Conservation (phyloP, 108 stramenopile species). For the Skeletonema grethae region DNA sequence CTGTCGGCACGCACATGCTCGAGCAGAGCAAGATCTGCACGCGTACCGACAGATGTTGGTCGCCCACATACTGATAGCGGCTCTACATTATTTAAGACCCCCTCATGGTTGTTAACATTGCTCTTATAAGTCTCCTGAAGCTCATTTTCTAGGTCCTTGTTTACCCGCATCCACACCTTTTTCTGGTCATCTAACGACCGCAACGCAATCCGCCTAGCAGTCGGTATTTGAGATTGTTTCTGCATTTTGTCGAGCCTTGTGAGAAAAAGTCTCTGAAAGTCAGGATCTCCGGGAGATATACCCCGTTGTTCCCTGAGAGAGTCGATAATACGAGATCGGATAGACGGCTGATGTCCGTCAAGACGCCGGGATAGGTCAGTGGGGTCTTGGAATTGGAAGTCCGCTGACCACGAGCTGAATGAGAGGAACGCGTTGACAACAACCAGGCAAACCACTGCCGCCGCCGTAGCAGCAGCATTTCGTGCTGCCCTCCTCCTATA, state of each 20-base stretch:
- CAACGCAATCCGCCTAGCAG: background rate
- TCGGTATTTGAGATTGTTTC: background rate
- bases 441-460: background rate
- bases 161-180: background rate
- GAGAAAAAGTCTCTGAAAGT: background rate
- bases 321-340: background rate
- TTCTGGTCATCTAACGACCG: background rate
- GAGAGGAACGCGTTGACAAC: background rate
- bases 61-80: slow-evolving; percentile 3
- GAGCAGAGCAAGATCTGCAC: background rate
- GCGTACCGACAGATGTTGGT: background rate
- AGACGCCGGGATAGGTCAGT: background rate
- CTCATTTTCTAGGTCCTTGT: background rate
- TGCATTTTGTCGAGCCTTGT: background rate
- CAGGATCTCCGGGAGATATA: background rate
- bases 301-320: background rate
- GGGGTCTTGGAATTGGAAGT: background rate
- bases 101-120: background rate
- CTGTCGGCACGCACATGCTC: background rate
- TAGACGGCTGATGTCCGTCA: background rate
- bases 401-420: background rate
- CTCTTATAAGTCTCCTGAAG: background rate
- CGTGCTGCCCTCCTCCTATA: background rate
- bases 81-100: background rate
- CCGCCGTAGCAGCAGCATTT: background rate